Conservation (phyloP, 768 basidiomycete species). For the Mycena pura region DNA sequence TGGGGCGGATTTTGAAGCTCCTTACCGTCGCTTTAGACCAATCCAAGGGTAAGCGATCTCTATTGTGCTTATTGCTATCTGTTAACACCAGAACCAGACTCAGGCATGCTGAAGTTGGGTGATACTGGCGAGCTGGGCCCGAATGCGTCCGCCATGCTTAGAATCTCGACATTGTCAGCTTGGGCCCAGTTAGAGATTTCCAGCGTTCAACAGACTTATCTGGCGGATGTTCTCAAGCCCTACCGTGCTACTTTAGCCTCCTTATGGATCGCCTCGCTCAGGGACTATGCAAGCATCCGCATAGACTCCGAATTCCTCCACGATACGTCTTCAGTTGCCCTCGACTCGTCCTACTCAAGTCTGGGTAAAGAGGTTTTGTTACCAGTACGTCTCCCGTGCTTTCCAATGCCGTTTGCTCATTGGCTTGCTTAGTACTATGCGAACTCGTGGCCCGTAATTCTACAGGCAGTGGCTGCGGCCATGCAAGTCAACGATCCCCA, state of each 20-base stretch:
- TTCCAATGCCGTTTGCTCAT: not conserved
- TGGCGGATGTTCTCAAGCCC: conserved; percentile 82
- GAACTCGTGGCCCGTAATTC: conserved; percentile 79
- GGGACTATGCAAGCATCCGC: conserved; percentile 92
- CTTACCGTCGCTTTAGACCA: conserved; percentile 89
- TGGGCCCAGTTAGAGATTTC: conserved; percentile 95
- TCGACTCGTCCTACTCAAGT: conserved; percentile 86
- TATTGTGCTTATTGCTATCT: not conserved
- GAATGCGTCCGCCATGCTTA: conserved; percentile 93
- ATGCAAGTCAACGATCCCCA: conserved; percentile 75
- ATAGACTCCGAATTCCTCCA: conserved; percentile 88
- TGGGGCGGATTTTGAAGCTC: conserved; percentile 94
- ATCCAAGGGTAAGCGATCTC: conserved; percentile 69
- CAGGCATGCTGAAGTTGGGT: conserved; percentile 84
- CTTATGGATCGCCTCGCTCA: conserved; percentile 86
- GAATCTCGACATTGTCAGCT: conserved; percentile 90
- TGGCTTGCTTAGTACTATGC: conserved; percentile 75
- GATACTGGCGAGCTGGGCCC: conserved; percentile 88
- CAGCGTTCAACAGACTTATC: conserved; percentile 73
- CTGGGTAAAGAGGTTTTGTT: conserved; percentile 90
- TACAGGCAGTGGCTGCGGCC: conserved; percentile 83
- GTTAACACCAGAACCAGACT: conserved; percentile 54
- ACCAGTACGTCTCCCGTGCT: conserved; percentile 67
- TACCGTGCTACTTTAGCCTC: conserved; percentile 76
- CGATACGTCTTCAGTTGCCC: conserved; percentile 72